Conservation (phyloP, 1,284 basidiomycete genomes). For the Schizophyllum commune region DNA sequence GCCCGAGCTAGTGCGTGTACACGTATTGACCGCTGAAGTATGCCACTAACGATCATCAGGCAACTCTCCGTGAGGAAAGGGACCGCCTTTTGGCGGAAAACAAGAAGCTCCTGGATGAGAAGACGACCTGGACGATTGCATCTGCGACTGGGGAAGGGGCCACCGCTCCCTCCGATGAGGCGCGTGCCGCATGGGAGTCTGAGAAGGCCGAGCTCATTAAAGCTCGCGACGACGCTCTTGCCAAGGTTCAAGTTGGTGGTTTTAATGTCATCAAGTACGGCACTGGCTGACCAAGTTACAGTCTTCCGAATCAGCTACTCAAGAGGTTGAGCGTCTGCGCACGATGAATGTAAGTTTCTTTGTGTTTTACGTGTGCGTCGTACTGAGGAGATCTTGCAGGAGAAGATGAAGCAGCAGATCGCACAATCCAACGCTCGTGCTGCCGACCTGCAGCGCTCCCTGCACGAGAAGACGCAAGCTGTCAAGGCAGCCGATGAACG, state of each 20-base stretch:
- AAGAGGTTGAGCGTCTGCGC: not conserved
- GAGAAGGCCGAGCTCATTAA: constrained; percentile 53
- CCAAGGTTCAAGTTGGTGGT: constrained; percentile 42
- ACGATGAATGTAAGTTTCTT: not conserved
- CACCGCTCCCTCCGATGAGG: constrained; percentile 23
- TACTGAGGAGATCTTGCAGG: constrained; percentile 10
- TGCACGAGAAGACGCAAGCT: constrained; percentile 23
- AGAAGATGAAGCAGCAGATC: constrained; percentile 21
- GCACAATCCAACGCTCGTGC: constrained; percentile 22
- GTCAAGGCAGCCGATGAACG: constrained; percentile 50
- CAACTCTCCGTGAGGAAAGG: constrained; percentile 47
- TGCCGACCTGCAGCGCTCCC: not conserved
- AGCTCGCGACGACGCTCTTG: constrained; percentile 50
- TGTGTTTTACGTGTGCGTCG: not conserved
- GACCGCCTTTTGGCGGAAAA: constrained; percentile 54
- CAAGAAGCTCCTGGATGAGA: constrained; percentile 54
- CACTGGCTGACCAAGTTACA: not conserved
- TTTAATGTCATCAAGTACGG: not conserved
- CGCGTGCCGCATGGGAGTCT: constrained; percentile 38
- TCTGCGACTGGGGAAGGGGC: constrained; percentile 17
- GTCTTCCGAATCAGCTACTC: not conserved
- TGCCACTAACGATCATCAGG: constrained; percentile 24
- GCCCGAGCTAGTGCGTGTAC: not conserved
- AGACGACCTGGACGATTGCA: constrained; percentile 32
- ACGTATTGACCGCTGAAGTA: not conserved